Evolutionary conservation across 768 basidiomycete genomes (phyloP).

Genomic region (Termitomyces sp.): DNA sequence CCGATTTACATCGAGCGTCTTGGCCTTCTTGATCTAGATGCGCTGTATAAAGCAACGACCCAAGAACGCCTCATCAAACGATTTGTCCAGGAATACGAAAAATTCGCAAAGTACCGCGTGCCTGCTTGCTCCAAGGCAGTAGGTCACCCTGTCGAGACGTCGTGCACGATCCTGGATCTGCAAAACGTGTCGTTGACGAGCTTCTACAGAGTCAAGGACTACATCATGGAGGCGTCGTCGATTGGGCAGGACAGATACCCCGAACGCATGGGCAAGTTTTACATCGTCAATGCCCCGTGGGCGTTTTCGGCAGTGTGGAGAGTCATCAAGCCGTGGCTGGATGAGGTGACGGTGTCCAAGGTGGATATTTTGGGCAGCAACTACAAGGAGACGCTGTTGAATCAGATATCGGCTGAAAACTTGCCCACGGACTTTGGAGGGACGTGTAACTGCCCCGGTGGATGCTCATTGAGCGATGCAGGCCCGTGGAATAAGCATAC

Average conservation of each 20-base stretch:
- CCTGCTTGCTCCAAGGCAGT: slow-evolving; percentile 68
- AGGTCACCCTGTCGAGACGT: slow-evolving; percentile 93
- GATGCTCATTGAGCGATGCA: slow-evolving; percentile 84
- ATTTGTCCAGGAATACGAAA: slow-evolving; percentile 93
- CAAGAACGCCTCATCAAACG: slow-evolving; percentile 85
- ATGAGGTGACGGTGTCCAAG: slow-evolving; percentile 93
- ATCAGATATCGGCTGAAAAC: slow-evolving; percentile 82
- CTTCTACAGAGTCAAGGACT: slow-evolving; percentile 92
- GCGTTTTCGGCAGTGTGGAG: slow-evolving; percentile 86
- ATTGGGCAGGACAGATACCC: slow-evolving; percentile 94
- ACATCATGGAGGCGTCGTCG: slow-evolving; percentile 67
- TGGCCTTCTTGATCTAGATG: slow-evolving; percentile 82
- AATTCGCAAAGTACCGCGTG: slow-evolving; percentile 73
- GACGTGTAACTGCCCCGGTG: slow-evolving; percentile 66
- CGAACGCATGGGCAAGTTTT: slow-evolving; percentile 97
- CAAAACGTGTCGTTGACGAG: slow-evolving; percentile 61
- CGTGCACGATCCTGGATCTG: slow-evolving; percentile 96
- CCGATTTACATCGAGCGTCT: slow-evolving; percentile 95
- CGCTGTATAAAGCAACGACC: slow-evolving; percentile 78
- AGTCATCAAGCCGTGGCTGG: slow-evolving; percentile 89
- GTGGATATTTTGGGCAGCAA: slow-evolving; percentile 77
- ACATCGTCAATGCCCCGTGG: slow-evolving; percentile 97
- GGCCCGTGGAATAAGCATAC: slow-evolving; percentile 77
- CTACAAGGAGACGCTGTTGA: slow-evolving; percentile 74
- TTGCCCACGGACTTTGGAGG: slow-evolving; percentile 88